Evolutionary conservation across 768 basidiomycete genomes (phyloP), one percentile per base, ranked within the genome.

Genomic region (Leucogyrophana mollusca): DNA sequence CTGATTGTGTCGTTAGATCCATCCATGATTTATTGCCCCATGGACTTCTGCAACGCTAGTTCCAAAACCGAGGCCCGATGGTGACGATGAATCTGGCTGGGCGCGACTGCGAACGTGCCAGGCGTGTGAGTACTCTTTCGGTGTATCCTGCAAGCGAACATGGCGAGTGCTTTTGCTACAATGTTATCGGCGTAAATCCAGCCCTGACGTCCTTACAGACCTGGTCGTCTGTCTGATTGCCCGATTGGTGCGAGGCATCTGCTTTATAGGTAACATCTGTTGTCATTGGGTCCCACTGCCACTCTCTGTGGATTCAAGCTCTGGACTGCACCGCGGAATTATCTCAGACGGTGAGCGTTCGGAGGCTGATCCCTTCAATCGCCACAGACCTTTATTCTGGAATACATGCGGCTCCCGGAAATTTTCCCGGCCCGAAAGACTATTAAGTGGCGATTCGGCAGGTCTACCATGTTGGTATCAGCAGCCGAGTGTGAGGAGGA

Each of bases 1-100:
- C 11, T 4, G 18, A 4, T 3, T 45, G n/a, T n/a, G n/a, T n/a
- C 43, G 16, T 40, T 45, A 87, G 91, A 94, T 65, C 90, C 90
- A 18, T 75, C 84, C 5, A 83, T 87, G 46, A 74, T 90, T 4
- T 77, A 87, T 54, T 96, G 93, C 65, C 93, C 92, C 1, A 76
- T 90, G 66, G 66, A 76, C 27, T 77, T 80, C 39, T 96, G 93
- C 59, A 62, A 75, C 78, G n/a, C 80, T 87, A 14, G 87, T 94
- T 5, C 73, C 78, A 30, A 79, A 76, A 52, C 83, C 87, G 9
- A 55, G 44, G 21, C 65, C 65, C 22, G 69, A 63, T 32, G 61
- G 64, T 1, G 73, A 78, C 24, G 49, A 56, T 2, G 82, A 80
- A 27, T 76, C 81, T 1, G 76, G 80, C 11, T 93, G 85, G 83